These are phyloP conservation scores for Heliocybe sulcata DNA, from an alignment of 1,284 basidiomycete species.

Conservation along the genomic window DNA sequence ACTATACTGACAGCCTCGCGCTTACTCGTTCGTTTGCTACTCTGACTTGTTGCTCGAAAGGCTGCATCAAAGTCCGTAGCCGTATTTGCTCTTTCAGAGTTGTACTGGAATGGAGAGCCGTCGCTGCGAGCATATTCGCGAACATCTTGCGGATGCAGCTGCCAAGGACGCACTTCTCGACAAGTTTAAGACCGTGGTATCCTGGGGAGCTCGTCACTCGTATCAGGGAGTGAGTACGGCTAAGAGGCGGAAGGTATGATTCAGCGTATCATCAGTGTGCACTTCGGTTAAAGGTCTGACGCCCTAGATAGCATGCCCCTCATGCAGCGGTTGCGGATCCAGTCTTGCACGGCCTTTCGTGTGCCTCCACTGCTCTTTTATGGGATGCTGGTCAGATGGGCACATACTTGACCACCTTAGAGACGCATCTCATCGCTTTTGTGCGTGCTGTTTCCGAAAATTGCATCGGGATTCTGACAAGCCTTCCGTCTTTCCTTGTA, in stretches of 20 bases:
- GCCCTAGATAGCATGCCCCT: constrained; percentile 36
- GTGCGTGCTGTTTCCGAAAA: constrained; percentile 47
- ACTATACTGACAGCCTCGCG: no score
- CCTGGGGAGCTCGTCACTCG: constrained; percentile 28
- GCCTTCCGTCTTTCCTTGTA: not conserved
- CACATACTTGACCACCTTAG: constrained; percentile 54
- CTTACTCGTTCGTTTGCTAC: no score
- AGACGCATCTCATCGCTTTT: constrained; percentile 55
- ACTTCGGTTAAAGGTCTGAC: not conserved
- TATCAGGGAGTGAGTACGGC: constrained; percentile 25
- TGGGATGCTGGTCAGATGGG: constrained; percentile 63
- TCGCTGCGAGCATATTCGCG: constrained; percentile 17
- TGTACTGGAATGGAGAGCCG: not conserved
- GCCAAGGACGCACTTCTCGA: constrained; percentile 18
- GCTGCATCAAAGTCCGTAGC: not conserved
- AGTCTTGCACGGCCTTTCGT: constrained; percentile 67
- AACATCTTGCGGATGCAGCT: constrained; percentile 19
- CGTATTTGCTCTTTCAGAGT: not conserved
- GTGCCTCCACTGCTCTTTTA: constrained; percentile 72
- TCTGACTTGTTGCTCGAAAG: not conserved
- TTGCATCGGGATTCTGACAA: constrained; percentile 17
- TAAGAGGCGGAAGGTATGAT: constrained; percentile 37
- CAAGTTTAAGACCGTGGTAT: constrained; percentile 30
- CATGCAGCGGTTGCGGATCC: constrained; percentile 56
- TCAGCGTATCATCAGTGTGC: not conserved